Evolutionary conservation across 371 early-diverging fungal species (phyloP), one percentile per base, ranked within the genome.

Genomic region (Apophysomyces ossiformis): DNA sequence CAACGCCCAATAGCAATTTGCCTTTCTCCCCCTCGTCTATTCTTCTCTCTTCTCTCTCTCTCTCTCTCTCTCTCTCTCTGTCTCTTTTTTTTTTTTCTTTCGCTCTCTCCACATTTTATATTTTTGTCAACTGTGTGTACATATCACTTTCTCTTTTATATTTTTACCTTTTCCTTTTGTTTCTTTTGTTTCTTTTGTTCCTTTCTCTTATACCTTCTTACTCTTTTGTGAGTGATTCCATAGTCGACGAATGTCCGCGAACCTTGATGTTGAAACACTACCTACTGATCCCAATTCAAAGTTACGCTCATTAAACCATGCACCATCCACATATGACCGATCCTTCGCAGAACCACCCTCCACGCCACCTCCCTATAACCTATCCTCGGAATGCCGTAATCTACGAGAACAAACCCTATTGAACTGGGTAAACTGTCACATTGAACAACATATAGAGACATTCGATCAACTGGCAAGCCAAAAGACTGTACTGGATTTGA

Each of bases 191-290:
- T n/a, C n/a, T 15, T 45, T 45, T 13, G 8, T 1, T 45, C 2
- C 13, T 44, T 46, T 32, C 45, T 37, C 38, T 60, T 26, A 37
- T n/a, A 37, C 45, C 7, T 54, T 26, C 26, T 60, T 60, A 21
- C 54, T 50, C 54, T 50, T 26, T 26, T 50, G 54, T 11, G 54
- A 50, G 54, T 50, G 54, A 50, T 50, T 50, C 54, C 54, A 1
- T 50, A 50, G 21, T 7, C 39, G 43, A 15, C 38, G 43, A 60
- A 68, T 70, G 70, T 46, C 61, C 39, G 58, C 70, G 32, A 57
- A 66, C 62, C 35, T 70, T 57, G 63, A 65, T 50, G 50, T 70
- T 61, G 65, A 69, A 63, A 47, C 69, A 50, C 13, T 62, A 16
- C 59, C 65, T 16, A 59, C 16, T 45, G 58, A 63, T 58, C 43